Conservation (phyloP, 192 early-diverging fungal genomes). For the Pecoramyces ruminantium region DNA sequence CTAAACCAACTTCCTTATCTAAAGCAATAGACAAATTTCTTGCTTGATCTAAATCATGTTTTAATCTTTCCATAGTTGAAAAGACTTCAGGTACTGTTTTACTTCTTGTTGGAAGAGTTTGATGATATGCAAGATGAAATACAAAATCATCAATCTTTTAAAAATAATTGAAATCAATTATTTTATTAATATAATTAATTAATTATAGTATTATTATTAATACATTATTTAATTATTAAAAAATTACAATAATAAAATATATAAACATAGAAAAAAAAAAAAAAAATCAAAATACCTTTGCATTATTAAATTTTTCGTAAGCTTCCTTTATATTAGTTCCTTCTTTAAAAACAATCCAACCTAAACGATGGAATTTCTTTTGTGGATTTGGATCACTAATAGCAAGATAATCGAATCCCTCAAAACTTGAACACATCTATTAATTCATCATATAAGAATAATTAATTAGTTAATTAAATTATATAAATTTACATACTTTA, state of each 20-base stretch:
- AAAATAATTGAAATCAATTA: no score
- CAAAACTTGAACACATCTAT: conserved; percentile 42
- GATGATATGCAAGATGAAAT: conserved; percentile 33
- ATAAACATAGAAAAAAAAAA: no score
- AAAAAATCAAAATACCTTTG: conserved; percentile 27
- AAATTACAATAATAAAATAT: no score
- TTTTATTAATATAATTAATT: no score
- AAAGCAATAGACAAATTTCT: conserved; percentile 29
- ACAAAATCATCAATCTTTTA: conserved; percentile 32
- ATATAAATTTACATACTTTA: no score
- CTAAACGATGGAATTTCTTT: conserved; percentile 73
- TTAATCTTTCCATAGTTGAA: conserved; percentile 46
- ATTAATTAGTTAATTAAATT: no score
- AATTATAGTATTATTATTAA: no score
- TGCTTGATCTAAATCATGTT: conserved; percentile 53
- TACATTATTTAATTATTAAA: no score
- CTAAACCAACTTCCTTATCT: conserved; percentile 32
- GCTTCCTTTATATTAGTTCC: conserved; percentile 68
- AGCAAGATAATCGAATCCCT: conserved; percentile 68
- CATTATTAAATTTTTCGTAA: conserved; percentile 37
- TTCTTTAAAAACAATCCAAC: conserved; percentile 78
- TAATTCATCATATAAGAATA: no score
- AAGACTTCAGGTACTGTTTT: conserved; percentile 55
- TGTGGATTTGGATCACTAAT: conserved; percentile 70
- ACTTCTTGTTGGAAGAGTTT: conserved; percentile 16